Base-by-base conservation (phyloP, 306 rosid genomes). In the Trichosanthes truncata region DNA sequence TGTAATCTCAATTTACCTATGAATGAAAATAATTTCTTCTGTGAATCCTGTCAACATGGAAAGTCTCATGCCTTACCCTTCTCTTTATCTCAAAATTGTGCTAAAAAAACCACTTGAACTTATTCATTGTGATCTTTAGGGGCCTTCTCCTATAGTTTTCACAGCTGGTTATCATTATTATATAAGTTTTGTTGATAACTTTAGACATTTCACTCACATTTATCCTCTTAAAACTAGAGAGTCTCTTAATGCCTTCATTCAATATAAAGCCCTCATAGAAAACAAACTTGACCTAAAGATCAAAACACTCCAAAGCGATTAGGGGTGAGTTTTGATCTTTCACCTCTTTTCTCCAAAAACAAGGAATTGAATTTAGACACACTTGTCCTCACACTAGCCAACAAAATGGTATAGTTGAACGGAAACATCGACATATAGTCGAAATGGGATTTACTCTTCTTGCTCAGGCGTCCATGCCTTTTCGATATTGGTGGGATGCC, bases 321-420 rank as follows among this genome's bases (percentile, higher is more conserved):
- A 31, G 29, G 62, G 29, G 62, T 0, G 62, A 56, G 2, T 56
- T 56, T 9, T 13, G 5, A 0, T 8, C 29, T 0, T 56, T 56
- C 0, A 0, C 14, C 0, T 0, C 14, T 0, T 1, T 1, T 0
- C 29, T 56, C 0, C 11, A 21, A 3, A 0, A 7, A 0, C 0
- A 2, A 7, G 29, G 62, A 10, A n/a, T n/a, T 3, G 25, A 3
- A 0, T 56, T 56, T 3, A 0, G 29, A 0, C 13, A 56, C 0
- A 1, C 62, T 2, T 56, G 57, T 18, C 55, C 7, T 4, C n/a
- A 51, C 7, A 51, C 56, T 1, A 51, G 56, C 7, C n/a, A 51
- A 5, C 56, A 51, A 51, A 15, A 51, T 51, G n/a, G 7, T 0
- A 4, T 51, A 0, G n/a, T 51, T 0, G n/a, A 51, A 5, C 1